Conservation (phyloP, 1,284 basidiomycete species). For the Boletellus sp. region DNA sequence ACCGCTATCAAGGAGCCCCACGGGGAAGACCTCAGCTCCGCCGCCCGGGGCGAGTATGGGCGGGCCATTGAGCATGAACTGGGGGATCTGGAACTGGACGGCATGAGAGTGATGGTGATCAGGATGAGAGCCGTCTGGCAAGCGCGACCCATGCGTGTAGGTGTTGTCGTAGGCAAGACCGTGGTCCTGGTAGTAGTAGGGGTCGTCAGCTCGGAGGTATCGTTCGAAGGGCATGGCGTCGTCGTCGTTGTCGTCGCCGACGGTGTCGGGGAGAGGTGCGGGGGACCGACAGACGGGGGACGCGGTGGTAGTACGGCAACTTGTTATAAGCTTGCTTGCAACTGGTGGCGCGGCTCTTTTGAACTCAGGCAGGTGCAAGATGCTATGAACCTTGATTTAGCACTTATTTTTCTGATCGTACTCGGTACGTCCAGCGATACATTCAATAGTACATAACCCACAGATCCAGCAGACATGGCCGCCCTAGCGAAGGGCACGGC, state of each 20-base stretch:
- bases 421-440: too few species aligned
- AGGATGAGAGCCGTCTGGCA: constrained; percentile 10
- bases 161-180: constrained; percentile 10
- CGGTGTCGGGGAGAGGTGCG: constrained; percentile 2
- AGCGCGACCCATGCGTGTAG: constrained; percentile 1
- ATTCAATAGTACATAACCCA: background rate
- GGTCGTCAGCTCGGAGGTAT: constrained; percentile 31
- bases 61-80: constrained; percentile 53
- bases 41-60: constrained; percentile 66
- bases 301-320: background rate
- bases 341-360: too few species aligned
- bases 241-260: constrained; percentile 3
- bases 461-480: constrained; percentile 15
- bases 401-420: constrained; percentile 12
- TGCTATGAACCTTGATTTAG: background rate
- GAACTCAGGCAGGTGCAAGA: too few species aligned
- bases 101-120: constrained; percentile 26
- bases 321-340: background rate
- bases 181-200: constrained; percentile 18
- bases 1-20: constrained; percentile 38
- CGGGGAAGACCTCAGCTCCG: constrained; percentile 63
- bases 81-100: constrained; percentile 61
- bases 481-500: constrained; percentile 16
- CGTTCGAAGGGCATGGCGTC: constrained; percentile 38
- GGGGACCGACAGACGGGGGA: background rate